Conservation (phyloP, 2,329 filamentous ascomycete species). For the Colletotrichum liriopes region DNA sequence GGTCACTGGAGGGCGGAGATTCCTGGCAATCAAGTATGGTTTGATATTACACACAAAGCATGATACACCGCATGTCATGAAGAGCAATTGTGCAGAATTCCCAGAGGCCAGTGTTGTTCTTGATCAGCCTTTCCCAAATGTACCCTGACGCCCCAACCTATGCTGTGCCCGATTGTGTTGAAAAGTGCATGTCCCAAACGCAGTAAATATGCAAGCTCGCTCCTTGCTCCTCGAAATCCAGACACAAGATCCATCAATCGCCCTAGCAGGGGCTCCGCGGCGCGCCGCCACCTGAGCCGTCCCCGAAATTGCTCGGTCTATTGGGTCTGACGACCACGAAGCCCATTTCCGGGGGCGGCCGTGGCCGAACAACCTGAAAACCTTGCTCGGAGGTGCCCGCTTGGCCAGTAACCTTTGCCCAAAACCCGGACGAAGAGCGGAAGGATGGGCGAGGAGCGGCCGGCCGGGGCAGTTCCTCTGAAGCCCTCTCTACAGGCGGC, state of each 20-base stretch:
- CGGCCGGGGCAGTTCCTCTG: slow-evolving; percentile 22
- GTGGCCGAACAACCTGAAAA: slow-evolving; percentile 24
- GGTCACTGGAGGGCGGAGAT: not conserved
- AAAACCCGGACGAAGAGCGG: slow-evolving; percentile 28
- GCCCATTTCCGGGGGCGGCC: slow-evolving; percentile 9
- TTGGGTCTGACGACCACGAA: slow-evolving; percentile 29
- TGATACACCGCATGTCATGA: not conserved
- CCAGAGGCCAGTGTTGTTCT: not conserved
- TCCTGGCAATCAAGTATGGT: not conserved
- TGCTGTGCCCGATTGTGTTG: too few species aligned
- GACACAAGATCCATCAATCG: not conserved
- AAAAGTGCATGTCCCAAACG: not conserved
- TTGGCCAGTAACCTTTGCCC: slow-evolving; percentile 33
- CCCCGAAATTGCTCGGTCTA: slow-evolving; percentile 15
- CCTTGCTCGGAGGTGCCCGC: slow-evolving; percentile 5
- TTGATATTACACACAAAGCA: not conserved
- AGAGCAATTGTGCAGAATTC: too few species aligned
- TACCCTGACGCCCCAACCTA: not conserved
- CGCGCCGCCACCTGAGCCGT: not conserved
- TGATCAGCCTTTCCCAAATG: not conserved
- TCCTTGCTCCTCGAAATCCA: not conserved
- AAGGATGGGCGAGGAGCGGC: slow-evolving; percentile 9
- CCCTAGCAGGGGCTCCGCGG: too few species aligned
- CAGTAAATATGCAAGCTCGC: too few species aligned
- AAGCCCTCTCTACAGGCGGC: slow-evolving; percentile 4